Evolutionary conservation across 2,329 filamentous ascomycete species (phyloP).

Genomic region (Claviceps citrina): DNA sequence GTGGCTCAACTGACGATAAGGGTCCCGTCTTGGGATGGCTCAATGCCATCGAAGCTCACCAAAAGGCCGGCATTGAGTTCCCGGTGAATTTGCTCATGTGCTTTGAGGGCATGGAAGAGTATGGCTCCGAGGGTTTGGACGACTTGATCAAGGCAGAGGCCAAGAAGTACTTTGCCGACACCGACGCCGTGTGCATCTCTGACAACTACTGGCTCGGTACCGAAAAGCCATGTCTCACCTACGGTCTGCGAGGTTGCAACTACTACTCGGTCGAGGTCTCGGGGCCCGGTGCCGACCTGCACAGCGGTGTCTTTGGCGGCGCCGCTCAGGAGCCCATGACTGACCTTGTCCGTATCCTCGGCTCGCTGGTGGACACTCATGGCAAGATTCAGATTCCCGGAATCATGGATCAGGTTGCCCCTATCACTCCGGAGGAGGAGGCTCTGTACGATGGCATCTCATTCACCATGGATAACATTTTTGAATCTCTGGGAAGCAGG

Average conservation of each 20-base stretch:
- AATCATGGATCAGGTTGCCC: conserved; percentile 81
- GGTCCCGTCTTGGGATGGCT: conserved; percentile 93
- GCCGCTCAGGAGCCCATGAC: conserved; percentile 98
- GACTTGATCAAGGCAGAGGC: conserved; percentile 85
- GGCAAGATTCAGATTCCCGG: conserved; percentile 93
- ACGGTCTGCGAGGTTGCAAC: conserved; percentile 91
- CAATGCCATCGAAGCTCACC: conserved; percentile 94
- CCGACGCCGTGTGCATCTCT: conserved; percentile 93
- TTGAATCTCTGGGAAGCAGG: conserved; percentile 78
- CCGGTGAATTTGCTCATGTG: conserved; percentile 98
- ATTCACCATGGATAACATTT: conserved; percentile 91
- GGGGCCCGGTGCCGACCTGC: conserved; percentile 82
- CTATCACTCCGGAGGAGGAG: conserved; percentile 74
- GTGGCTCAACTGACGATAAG: conserved; percentile 94
- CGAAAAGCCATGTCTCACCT: conserved; percentile 95
- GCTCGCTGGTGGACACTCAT: conserved; percentile 69
- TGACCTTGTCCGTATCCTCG: conserved; percentile 71
- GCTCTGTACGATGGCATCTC: conserved; percentile 76
- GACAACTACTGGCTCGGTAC: conserved; percentile 99
- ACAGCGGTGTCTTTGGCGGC: conserved; percentile 93
- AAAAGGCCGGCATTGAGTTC: conserved; percentile 85
- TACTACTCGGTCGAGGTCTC: conserved; percentile 90
- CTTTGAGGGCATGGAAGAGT: conserved; percentile 99
- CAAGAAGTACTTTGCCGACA: conserved; percentile 87
- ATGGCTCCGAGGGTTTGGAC: conserved; percentile 89